These are phyloP conservation scores for Lentinula detonsa DNA, from an alignment of 768 basidiomycete species.

Conservation along the genomic window DNA sequence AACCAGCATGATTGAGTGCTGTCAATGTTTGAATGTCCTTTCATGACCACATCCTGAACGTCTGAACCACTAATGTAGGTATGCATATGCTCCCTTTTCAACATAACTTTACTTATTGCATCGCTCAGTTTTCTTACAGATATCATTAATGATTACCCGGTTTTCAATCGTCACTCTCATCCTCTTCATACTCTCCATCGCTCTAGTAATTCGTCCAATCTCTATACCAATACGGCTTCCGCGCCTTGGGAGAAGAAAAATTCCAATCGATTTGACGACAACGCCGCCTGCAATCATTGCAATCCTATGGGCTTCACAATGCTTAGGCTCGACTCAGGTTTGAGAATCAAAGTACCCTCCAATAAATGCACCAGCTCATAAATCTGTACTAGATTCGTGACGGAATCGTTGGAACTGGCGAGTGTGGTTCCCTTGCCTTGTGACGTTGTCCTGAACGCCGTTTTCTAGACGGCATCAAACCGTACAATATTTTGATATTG, in stretches of 20 bases:
- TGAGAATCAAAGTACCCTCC: not conserved
- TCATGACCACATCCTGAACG: not conserved
- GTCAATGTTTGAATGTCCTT: not conserved
- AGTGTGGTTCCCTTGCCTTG: not conserved
- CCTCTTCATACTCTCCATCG: conserved; percentile 46
- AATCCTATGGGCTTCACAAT: conserved; percentile 51
- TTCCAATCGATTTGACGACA: conserved; percentile 44
- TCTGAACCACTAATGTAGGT: not conserved
- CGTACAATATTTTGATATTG: conserved; percentile 89
- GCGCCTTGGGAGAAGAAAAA: conserved; percentile 21
- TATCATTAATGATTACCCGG: conserved; percentile 34
- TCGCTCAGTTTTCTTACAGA: not conserved
- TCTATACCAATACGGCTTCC: conserved; percentile 31
- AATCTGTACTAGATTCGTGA: conserved; percentile 58
- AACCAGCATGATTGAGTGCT: not conserved
- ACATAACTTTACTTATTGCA: not conserved
- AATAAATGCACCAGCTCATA: not conserved
- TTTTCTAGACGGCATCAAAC: conserved; percentile 59
- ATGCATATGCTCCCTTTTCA: not conserved
- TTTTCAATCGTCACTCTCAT: conserved; percentile 44
- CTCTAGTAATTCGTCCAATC: conserved; percentile 44
- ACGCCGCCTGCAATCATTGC: conserved; percentile 49
- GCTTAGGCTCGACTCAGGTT: conserved; percentile 33
- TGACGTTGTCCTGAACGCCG: not conserved
- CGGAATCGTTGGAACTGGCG: conserved; percentile 67